Evolutionary conservation across 768 basidiomycete genomes (phyloP).

Genomic region (Panaeolus cyanescens): DNA sequence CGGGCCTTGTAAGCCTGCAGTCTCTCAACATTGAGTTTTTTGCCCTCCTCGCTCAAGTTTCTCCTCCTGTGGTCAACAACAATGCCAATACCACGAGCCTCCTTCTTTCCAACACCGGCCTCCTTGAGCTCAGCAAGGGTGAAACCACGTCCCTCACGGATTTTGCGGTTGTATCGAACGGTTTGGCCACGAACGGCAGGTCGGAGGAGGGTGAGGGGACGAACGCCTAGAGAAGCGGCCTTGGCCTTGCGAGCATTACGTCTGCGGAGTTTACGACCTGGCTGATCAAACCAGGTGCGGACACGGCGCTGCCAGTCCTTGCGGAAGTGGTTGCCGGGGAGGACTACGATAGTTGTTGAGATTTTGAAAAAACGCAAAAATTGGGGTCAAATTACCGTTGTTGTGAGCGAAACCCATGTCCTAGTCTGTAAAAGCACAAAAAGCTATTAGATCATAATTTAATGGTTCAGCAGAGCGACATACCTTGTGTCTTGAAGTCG

Average conservation of each 20-base stretch:
- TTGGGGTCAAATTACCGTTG: slow-evolving; percentile 58
- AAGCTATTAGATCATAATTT: slow-evolving; percentile 2
- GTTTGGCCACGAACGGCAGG: slow-evolving; percentile 97
- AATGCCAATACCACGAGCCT: slow-evolving; percentile 90
- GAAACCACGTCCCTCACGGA: slow-evolving; percentile 97
- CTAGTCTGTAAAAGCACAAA: slow-evolving; percentile 38
- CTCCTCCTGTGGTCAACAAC: slow-evolving; percentile 97
- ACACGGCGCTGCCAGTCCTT: slow-evolving; percentile 99
- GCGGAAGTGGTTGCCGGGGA: slow-evolving; percentile 93
- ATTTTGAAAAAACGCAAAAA: slow-evolving; percentile 9
- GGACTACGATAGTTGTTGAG: slow-evolving; percentile 49
- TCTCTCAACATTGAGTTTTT: slow-evolving; percentile 92
- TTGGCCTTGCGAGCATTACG: slow-evolving; percentile 91
- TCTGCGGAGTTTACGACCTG: slow-evolving; percentile 95
- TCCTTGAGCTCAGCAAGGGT: slow-evolving; percentile 93
- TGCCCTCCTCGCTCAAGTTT: slow-evolving; percentile 96
- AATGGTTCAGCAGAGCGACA: slow-evolving; percentile 14
- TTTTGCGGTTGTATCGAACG: slow-evolving; percentile 96
- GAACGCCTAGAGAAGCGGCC: slow-evolving; percentile 88
- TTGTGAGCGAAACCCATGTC: slow-evolving; percentile 80
- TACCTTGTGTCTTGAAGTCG: slow-evolving; percentile 52
- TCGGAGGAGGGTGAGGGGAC: slow-evolving; percentile 88
- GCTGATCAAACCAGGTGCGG: slow-evolving; percentile 99
- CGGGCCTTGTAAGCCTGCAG: slow-evolving; percentile 91
- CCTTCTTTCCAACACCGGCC: slow-evolving; percentile 92